phyloP scores from a whole-genome alignment of 345 rosid genomes.

The Linum usitatissimum region DNA sequence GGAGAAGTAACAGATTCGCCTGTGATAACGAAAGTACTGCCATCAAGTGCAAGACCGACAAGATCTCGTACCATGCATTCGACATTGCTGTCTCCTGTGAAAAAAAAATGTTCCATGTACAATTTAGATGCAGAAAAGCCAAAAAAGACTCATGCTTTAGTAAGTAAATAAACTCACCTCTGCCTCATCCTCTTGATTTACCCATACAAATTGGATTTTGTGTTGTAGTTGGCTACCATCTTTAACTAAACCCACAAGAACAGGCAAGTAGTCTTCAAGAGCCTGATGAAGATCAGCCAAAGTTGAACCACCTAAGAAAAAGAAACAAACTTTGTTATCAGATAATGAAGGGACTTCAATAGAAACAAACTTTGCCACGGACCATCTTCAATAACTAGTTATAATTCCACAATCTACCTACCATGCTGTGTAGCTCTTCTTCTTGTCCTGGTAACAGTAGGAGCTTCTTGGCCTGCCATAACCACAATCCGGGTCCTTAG shows the following conservation, averaged over 20 bases:
- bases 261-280: conserved; percentile 94
- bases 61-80: conserved; percentile 91
- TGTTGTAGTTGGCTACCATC: conserved; percentile 77
- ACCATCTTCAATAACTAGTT: too few relatives aligned
- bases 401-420: conserved; percentile 19
- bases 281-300: conserved; percentile 93
- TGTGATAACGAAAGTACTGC: conserved; percentile 82
- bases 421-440: conserved; percentile 97
- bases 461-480: conserved; percentile 97
- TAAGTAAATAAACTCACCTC: conserved; percentile 38
- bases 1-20: conserved; percentile 86
- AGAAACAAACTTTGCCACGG: too few relatives aligned
- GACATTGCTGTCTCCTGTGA: conserved; percentile 81
- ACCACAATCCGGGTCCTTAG: conserved; percentile 87
- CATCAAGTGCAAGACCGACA: conserved; percentile 95
- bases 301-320: conserved; percentile 70
- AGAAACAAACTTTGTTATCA: conserved; percentile 16
- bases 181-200: conserved; percentile 87
- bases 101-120: conserved; percentile 17
- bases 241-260: conserved; percentile 74
- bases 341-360: neutral
- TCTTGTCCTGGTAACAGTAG: conserved; percentile 81
- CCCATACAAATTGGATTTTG: conserved; percentile 78
- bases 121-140: conserved; percentile 9
- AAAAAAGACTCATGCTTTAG: neutral